These are phyloP conservation scores for Blattamonas nauphoetae DNA, from an alignment of 78 protist genomes.

Conservation along the genomic window DNA sequence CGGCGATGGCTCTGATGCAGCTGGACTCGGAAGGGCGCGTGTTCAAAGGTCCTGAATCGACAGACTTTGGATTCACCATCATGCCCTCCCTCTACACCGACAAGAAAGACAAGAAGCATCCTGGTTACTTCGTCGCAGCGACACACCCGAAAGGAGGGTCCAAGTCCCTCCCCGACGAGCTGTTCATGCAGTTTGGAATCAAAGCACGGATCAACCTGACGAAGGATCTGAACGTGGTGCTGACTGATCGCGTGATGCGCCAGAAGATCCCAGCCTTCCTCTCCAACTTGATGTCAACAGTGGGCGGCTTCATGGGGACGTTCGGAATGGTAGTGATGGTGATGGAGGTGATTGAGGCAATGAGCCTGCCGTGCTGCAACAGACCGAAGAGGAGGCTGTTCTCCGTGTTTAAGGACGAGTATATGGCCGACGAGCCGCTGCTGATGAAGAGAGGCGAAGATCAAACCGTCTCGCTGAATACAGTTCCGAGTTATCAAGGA, in stretches of 20 bases:
- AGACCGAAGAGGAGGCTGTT: too few relatives aligned
- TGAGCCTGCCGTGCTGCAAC: not conserved
- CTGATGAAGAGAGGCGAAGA: too few relatives aligned
- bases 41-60: not conserved
- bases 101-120: not conserved
- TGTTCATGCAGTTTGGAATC: not conserved
- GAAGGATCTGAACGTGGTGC: not conserved
- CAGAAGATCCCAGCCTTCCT: not conserved
- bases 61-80: not conserved
- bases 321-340: not conserved
- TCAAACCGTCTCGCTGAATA: too few relatives aligned
- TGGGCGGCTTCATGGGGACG: not conserved
- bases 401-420: too few relatives aligned
- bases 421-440: too few relatives aligned
- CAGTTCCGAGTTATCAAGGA: too few relatives aligned
- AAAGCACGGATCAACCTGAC: not conserved
- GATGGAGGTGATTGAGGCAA: not conserved
- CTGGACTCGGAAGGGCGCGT: not conserved
- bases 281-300: not conserved
- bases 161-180: not conserved
- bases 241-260: not conserved
- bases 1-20: not conserved
- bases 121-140: not conserved
- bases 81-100: not conserved
- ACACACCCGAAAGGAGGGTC: not conserved